Base-by-base conservation (phyloP, 2,329 filamentous ascomycete genomes). In the Niveomyces coronatus region DNA sequence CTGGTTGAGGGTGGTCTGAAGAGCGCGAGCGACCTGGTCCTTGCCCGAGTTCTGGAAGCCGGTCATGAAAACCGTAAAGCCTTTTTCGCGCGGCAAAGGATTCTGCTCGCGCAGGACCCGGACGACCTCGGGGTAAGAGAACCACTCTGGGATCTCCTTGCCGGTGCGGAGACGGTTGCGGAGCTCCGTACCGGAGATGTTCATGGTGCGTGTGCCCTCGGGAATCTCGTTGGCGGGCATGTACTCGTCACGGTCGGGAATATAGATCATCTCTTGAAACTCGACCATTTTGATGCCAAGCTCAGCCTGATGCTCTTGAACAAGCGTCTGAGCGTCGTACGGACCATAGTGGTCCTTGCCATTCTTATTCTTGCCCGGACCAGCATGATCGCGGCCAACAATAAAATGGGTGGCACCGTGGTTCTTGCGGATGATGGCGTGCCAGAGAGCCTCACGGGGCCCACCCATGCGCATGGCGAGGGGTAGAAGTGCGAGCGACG, bases 391-490 rank as follows among this genome's bases (percentile, higher is more conserved):
- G 69, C 91, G 86, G 44, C 91, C 91, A 49, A 98, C 88, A 54
- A 98, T 98, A 73, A 98, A 98, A 74, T 98, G 91, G 13, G 91
- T 96, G 33, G 89, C 87, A 54, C 91, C 91, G 68, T 95, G 88
- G 68, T 98, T 98, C 81, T 96, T 98, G 60, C 91, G 87, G 73
- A 98, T 98, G 56, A 98, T 94, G 57, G 91, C 91, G 72, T 98
- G 91, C 91, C 91, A 98, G 68, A 98, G 87, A 51, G 91, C 91
- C 71, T 98, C 91, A 50, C 91, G 85, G 47, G 91, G 91, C 53
- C 91, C 91, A 57, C 87, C 91, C 91, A 98, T 98, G 60, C 91
- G 84, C 91, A 98, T 98, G 54, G 91, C 91, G 47, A 98, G 75
- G 42, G 88, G 88, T 39, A 98, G 76, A 29, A 98, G 85, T 64